Base-by-base conservation (phyloP, 192 early-diverging fungal genomes). In the Coemansia sp. region DNA sequence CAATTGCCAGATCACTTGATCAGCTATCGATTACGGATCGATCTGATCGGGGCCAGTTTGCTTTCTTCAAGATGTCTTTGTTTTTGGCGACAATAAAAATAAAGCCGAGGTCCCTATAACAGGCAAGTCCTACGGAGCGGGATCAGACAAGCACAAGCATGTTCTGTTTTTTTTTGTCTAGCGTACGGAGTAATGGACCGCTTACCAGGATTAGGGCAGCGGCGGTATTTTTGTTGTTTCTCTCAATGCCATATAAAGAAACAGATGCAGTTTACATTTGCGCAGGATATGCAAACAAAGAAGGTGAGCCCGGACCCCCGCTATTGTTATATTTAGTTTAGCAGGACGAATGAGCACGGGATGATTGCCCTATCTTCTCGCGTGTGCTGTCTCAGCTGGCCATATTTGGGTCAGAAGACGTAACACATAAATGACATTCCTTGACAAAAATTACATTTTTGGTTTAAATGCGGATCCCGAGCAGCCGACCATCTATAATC, bases 301-400 rank as follows among this genome's bases (percentile, higher is more conserved):
- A 4, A 36, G 34, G 5, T 36, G 34, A 8, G 34, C 34, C 8
- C 34, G n/a, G n/a, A n/a, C n/a, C n/a, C n/a, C n/a, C n/a, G n/a
- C n/a, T n/a, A n/a, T n/a, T n/a, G n/a, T n/a, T n/a, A n/a, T n/a
- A n/a, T n/a, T n/a, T n/a, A n/a, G n/a, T n/a, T n/a, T n/a, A n/a
- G 42, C 5, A 2, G 42, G n/a, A 31, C 52, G 52, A 55, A 55
- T 55, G 52, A 12, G 52, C 28, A 30, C 52, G 31, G 28, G 52
- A 16, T 28, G 52, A 55, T 55, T 30, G 25, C 6, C 51, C 20
- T 25, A 17, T 20, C 20, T 8, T 11, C 52, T 55, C 12, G 52
- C 52, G 52, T 55, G 52, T 55, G 52, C n/a, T n/a, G n/a, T 45
- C 42, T 7, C 42, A 45, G 2, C 42, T 45, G 42, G 42, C 42